phyloP scores from a whole-genome alignment of 306 rosid species.

The Corylus heterophylla region DNA sequence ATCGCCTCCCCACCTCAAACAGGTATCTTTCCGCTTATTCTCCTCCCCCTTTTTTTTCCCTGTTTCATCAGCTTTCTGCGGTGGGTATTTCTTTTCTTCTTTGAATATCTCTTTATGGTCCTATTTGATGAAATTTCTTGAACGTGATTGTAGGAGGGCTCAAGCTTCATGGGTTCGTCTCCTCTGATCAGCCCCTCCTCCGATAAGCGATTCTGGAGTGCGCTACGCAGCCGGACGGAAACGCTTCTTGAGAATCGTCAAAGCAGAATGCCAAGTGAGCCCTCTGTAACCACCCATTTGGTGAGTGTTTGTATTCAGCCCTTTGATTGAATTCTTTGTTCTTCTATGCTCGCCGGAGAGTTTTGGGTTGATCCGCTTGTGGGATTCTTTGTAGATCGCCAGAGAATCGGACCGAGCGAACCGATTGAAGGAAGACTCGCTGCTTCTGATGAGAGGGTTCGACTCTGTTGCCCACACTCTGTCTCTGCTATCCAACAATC shows the following conservation, averaged over 20 bases:
- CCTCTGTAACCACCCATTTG: conserved; percentile 10
- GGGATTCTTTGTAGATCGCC: conserved; percentile 31
- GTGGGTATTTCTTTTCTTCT: background rate
- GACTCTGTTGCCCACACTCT: conserved; percentile 76
- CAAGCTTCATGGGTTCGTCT: conserved; percentile 40
- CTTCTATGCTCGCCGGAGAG: background rate
- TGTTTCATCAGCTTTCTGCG: background rate
- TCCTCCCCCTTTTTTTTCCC: background rate
- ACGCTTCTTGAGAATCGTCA: conserved; percentile 44
- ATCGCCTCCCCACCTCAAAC: conserved; percentile 41
- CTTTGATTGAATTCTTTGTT: background rate
- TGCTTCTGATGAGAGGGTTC: conserved; percentile 83
- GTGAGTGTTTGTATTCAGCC: conserved; percentile 29
- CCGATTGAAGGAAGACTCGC: conserved; percentile 61
- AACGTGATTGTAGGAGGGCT: conserved; percentile 29
- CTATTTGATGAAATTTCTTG: background rate
- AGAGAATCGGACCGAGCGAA: conserved; percentile 34
- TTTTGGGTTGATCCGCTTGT: conserved; percentile 11
- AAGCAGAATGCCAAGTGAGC: conserved; percentile 22
- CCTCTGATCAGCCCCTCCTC: conserved; percentile 68
- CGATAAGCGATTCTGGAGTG: conserved; percentile 77
- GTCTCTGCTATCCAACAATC: conserved; percentile 68
- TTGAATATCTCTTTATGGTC: background rate
- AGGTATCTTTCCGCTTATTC: conserved; percentile 41
- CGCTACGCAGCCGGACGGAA: conserved; percentile 54